A percentile compares a stretch with the other conserved stretches of the same genome.
phyloP scores from a whole-genome alignment of 1,139 yeast genomes.

The Nakaseomyces sp. region DNA sequence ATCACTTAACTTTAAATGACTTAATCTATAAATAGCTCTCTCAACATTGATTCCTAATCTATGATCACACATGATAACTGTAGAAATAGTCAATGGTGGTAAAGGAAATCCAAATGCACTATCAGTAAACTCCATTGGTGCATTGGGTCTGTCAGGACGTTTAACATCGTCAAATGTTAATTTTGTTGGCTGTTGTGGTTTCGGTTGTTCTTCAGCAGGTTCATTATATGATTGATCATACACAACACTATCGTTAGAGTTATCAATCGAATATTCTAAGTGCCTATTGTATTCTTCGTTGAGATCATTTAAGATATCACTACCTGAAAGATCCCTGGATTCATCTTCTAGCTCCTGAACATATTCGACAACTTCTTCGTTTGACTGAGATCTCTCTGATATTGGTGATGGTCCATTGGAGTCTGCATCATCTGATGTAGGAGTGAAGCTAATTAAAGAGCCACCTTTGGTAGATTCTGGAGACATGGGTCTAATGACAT shows the following conservation, averaged over 20 bases:
- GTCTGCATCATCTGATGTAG: slow-evolving; percentile 1
- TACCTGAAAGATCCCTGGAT: slow-evolving; percentile 1
- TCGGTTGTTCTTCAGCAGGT: not conserved
- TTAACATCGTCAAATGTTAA: slow-evolving; percentile 30
- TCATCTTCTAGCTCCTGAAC: slow-evolving; percentile 4
- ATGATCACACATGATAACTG: slow-evolving; percentile 69
- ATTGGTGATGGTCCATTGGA: not conserved
- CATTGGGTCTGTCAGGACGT: slow-evolving; percentile 42
- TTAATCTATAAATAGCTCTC: slow-evolving; percentile 84
- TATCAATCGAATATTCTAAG: slow-evolving; percentile 3
- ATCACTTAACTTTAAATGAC: slow-evolving; percentile 88
- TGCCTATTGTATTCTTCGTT: slow-evolving; percentile 4
- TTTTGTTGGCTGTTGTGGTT: slow-evolving; percentile 26
- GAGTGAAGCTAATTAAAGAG: slow-evolving; percentile 1
- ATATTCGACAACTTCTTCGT: slow-evolving; percentile 3
- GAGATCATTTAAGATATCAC: slow-evolving; percentile 2
- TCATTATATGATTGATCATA: not conserved
- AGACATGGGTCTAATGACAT: not conserved
- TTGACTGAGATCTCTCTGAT: not conserved
- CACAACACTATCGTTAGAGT: slow-evolving; percentile 1
- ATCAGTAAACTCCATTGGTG: slow-evolving; percentile 68
- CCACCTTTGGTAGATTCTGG: slow-evolving; percentile 5
- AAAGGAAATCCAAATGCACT: slow-evolving; percentile 81
- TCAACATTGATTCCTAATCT: slow-evolving; percentile 93
- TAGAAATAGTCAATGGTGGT: slow-evolving; percentile 69